Percentiles rank a stretch among this genome's conserved stretches.
phyloP scores from a whole-genome alignment of 768 basidiomycete genomes.

The Hydnomerulius pinastri region DNA sequence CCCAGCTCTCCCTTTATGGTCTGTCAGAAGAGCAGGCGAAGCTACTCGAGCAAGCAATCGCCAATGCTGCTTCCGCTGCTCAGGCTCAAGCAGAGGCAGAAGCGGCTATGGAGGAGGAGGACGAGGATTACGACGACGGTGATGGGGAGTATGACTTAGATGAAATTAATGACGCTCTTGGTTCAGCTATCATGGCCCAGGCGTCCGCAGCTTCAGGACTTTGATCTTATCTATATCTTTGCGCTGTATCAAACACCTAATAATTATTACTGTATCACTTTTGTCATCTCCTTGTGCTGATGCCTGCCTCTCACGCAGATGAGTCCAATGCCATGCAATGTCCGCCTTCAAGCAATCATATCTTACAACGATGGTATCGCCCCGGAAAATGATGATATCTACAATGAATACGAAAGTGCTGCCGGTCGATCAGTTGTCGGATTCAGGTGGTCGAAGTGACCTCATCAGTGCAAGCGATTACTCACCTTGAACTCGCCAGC shows the following conservation, averaged over 20 bases:
- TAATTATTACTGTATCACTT: conserved; percentile 26
- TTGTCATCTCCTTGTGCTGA: conserved; percentile 10
- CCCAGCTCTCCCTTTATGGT: conserved; percentile 65
- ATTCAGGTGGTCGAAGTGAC: background rate
- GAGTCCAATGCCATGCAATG: conserved; percentile 10
- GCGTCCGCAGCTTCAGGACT: conserved; percentile 7
- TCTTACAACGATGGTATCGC: conserved; percentile 31
- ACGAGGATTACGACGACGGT: conserved; percentile 51
- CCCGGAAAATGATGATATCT: conserved; percentile 25
- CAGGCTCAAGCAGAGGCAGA: conserved; percentile 81
- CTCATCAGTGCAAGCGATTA: background rate
- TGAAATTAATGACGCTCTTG: conserved; percentile 13
- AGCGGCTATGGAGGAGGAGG: conserved; percentile 72
- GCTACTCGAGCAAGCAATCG: conserved; percentile 71
- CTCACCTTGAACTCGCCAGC: conserved; percentile 20
- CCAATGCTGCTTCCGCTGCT: conserved; percentile 71
- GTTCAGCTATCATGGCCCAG: conserved; percentile 12
- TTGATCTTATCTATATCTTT: conserved; percentile 25
- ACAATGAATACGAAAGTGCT: conserved; percentile 34
- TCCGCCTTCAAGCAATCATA: conserved; percentile 11
- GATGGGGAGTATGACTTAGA: conserved; percentile 35
- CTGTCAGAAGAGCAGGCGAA: conserved; percentile 73
- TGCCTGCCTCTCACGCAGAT: conserved; percentile 11
- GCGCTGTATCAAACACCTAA: conserved; percentile 22
- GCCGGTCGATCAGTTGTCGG: conserved; percentile 5